Conservation (phyloP, 768 basidiomycete genomes). For the Auricularia auricula-judae region DNA sequence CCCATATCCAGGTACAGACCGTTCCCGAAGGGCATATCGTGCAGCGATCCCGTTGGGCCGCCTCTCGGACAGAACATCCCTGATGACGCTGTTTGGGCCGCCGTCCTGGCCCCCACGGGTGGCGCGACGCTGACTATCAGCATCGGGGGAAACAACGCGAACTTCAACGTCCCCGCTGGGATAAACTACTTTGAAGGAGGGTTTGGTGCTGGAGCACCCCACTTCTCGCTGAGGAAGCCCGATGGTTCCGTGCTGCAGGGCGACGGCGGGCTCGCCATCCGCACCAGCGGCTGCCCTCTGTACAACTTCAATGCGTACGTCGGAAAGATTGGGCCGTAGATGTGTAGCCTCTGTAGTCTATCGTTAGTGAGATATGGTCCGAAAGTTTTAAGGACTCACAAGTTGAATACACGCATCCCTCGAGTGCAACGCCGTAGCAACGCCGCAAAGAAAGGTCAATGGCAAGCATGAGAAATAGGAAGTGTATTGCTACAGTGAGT, state of each 20-base stretch:
- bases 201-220: neutral
- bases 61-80: neutral
- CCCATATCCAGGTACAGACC: neutral
- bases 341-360: no score
- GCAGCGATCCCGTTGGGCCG: neutral
- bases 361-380: no score
- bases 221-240: neutral
- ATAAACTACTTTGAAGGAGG: neutral
- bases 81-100: neutral
- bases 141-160: neutral
- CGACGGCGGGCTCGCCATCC: neutral
- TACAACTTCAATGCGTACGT: constrained; percentile 1
- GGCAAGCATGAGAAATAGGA: no score
- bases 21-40: neutral
- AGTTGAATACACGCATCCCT: no score
- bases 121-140: neutral
- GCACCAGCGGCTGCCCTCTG: neutral
- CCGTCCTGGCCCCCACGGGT: neutral
- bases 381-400: no score
- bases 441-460: no score
- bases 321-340: neutral
- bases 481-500: no score
- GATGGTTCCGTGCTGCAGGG: neutral
- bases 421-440: no score
- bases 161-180: neutral